Conservation (phyloP, 1,284 basidiomycete genomes). For the Leccinum fuscescens region DNA sequence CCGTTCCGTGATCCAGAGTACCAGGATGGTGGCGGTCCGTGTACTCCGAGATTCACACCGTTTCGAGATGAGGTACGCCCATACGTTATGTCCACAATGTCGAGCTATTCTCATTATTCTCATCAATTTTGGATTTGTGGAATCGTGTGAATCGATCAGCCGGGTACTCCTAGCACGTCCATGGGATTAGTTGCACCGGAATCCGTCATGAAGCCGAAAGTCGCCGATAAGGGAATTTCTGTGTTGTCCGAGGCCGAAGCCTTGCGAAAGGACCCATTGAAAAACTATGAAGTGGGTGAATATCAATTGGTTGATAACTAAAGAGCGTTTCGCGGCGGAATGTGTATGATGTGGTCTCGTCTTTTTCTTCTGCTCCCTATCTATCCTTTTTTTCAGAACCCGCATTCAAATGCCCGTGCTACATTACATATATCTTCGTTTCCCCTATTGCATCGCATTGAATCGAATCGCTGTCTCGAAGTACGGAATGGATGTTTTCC, state of each 20-base stretch:
- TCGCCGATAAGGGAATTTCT: constrained; percentile 39
- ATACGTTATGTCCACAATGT: neutral
- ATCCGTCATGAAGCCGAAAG: constrained; percentile 63
- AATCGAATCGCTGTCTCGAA: neutral
- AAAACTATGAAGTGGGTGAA: constrained; percentile 55
- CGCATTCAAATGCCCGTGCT: neutral
- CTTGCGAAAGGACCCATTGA: constrained; percentile 71
- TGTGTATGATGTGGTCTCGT: neutral
- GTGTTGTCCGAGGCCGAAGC: constrained; percentile 67
- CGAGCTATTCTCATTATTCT: constrained; percentile 4
- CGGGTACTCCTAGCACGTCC: constrained; percentile 31
- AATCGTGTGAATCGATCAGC: constrained; percentile 18
- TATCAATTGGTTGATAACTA: constrained; percentile 20
- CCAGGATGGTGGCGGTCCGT: constrained; percentile 30
- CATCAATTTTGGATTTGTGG: constrained; percentile 1
- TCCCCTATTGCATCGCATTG: constrained; percentile 1
- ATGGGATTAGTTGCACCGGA: constrained; percentile 34
- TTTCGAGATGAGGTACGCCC: constrained; percentile 63
- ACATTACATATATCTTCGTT: constrained; percentile 3
- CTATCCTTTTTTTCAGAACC: constrained; percentile 1
- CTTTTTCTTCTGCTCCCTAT: constrained; percentile 13
- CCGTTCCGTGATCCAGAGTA: constrained; percentile 41
- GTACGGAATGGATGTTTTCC: constrained; percentile 1
- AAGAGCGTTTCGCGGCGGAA: constrained; percentile 8
- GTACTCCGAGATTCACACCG: constrained; percentile 60